A percentile compares a stretch with the other conserved stretches of the same genome.
Conservation (phyloP, 108 stramenopile genomes). For the Nannochloropsis granulata region DNA sequence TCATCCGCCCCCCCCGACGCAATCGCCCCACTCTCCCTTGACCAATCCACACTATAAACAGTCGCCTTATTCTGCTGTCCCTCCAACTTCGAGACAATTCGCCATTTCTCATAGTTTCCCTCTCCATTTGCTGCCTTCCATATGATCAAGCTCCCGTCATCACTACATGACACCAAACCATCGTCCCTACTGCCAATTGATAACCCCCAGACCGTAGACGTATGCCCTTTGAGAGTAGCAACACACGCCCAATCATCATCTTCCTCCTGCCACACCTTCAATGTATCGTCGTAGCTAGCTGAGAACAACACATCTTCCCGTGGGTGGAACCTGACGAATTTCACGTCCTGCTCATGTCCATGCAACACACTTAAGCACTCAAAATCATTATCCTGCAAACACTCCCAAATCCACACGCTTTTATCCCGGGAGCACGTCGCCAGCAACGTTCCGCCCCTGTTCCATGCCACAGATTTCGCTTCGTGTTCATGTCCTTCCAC, state of each 20-base stretch:
- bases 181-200: constrained; percentile 46
- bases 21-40: constrained; percentile 46
- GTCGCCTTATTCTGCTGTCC: constrained; percentile 3
- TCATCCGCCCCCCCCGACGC: constrained; percentile 71
- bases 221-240: constrained; percentile 51
- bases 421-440: constrained; percentile 96
- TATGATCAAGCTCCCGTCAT: constrained; percentile 24
- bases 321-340: constrained; percentile 67
- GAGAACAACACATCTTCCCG: constrained; percentile 54
- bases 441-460: constrained; percentile 59
- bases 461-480: constrained; percentile 78
- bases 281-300: constrained; percentile 79
- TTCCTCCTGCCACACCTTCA: constrained; percentile 78
- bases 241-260: constrained; percentile 90
- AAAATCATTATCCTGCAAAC: constrained; percentile 50
- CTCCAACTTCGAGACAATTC: not conserved
- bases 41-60: constrained; percentile 59
- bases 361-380: constrained; percentile 80
- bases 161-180: constrained; percentile 22
- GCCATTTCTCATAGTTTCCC: constrained; percentile 51
- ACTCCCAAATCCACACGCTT: constrained; percentile 95
- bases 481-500: constrained; percentile 85
- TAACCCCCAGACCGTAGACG: constrained; percentile 67
- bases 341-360: constrained; percentile 91
- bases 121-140: constrained; percentile 25